These are phyloP conservation scores for Penicillium verrucosum DNA, from an alignment of 2,329 filamentous ascomycete species.

Conservation along the genomic window DNA sequence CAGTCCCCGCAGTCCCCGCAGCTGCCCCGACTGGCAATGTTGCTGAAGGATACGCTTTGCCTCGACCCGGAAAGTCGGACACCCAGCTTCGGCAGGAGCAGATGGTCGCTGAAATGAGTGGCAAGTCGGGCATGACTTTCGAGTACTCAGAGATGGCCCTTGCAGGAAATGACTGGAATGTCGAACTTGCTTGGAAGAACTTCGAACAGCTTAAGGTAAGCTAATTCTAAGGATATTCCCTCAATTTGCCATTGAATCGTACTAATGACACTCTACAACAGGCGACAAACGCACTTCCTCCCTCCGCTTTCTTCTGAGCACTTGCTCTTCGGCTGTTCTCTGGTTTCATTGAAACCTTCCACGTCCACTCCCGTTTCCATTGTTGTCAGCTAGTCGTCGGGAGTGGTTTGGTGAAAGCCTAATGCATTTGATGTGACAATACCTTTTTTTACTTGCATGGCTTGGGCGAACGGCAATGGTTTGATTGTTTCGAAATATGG, in stretches of 20 bases:
- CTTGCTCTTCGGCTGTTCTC: neutral
- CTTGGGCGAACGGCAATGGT: constrained; percentile 32
- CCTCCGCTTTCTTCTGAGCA: constrained; percentile 47
- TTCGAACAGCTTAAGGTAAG: constrained; percentile 74
- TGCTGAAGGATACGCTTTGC: constrained; percentile 40
- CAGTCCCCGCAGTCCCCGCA: constrained; percentile 13
- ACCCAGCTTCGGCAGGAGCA: constrained; percentile 63
- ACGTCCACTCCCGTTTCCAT: neutral
- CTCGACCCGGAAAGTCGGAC: constrained; percentile 44
- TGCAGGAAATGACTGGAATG: constrained; percentile 73
- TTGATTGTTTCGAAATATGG: constrained; percentile 19
- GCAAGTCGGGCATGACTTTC: constrained; percentile 74
- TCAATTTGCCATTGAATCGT: neutral
- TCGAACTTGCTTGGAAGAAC: constrained; percentile 68
- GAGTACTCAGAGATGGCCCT: constrained; percentile 80
- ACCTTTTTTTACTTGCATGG: constrained; percentile 28
- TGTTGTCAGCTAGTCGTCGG: constrained; percentile 6
- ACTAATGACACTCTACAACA: constrained; percentile 24
- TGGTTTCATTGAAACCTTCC: neutral
- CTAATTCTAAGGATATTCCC: neutral
- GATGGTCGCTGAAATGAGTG: constrained; percentile 67
- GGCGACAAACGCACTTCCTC: constrained; percentile 45
- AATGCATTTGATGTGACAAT: constrained; percentile 10
- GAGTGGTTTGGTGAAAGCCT: constrained; percentile 7
- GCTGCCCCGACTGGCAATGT: constrained; percentile 27